Evolutionary conservation across 495 filamentous ascomycete genomes (phyloP).

Genomic region (Cenococcum geophilum): DNA sequence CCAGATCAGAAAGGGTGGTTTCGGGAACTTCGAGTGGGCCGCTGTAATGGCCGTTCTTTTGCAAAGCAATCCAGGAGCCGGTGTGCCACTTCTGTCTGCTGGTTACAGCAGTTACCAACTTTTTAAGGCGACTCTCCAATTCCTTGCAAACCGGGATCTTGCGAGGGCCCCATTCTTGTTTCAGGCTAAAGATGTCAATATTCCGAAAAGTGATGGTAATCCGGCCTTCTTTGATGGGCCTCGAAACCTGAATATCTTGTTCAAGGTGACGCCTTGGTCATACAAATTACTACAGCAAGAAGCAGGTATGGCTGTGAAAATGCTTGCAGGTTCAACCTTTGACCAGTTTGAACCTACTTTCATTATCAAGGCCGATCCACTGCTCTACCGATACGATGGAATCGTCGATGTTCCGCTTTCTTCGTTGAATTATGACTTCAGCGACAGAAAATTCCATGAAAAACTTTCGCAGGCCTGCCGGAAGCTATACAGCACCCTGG

Average conservation of each 20-base stretch:
- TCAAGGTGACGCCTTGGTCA: conserved; percentile 86
- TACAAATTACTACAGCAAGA: conserved; percentile 66
- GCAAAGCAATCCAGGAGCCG: conserved; percentile 52
- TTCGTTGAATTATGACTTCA: conserved; percentile 2
- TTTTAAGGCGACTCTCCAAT: conserved; percentile 87
- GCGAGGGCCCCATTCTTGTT: conserved; percentile 56
- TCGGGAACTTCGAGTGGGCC: conserved; percentile 90
- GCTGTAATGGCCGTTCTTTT: conserved; percentile 71
- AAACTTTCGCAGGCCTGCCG: conserved; percentile 6
- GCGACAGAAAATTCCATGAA: conserved; percentile 4
- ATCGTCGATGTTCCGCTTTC: conserved; percentile 35
- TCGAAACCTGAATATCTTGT: conserved; percentile 73
- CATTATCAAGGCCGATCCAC: conserved; percentile 62
- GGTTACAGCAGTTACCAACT: conserved; percentile 88
- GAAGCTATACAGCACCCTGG: conserved; percentile 52
- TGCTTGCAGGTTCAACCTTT: conserved; percentile 63
- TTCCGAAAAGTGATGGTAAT: conserved; percentile 31
- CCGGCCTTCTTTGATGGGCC: conserved; percentile 62
- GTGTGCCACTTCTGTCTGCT: conserved; percentile 61
- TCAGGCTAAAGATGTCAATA: conserved; percentile 35
- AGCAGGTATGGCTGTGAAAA: conserved; percentile 60
- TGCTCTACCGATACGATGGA: conserved; percentile 67
- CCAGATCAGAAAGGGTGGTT: conserved; percentile 66
- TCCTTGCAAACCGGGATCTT: conserved; percentile 66
- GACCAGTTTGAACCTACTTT: conserved; percentile 82